These are phyloP conservation scores for Pseudomonodictys pantanalensis DNA, from an alignment of 495 filamentous ascomycete species.

Conservation along the genomic window DNA sequence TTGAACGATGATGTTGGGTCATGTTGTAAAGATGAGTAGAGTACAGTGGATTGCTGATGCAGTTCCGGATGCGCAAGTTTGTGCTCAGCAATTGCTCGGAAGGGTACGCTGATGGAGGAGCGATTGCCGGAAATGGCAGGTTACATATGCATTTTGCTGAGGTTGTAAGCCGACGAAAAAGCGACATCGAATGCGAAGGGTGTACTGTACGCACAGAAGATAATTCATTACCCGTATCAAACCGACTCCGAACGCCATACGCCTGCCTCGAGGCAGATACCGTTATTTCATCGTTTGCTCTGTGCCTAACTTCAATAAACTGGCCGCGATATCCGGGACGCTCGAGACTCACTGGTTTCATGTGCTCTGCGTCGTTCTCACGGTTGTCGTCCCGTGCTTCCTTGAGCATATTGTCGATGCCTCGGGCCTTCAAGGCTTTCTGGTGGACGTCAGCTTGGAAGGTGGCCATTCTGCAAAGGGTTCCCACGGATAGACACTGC, in stretches of 20 bases:
- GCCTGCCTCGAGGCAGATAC: too few species aligned
- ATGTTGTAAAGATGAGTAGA: not conserved
- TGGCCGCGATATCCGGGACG: not conserved
- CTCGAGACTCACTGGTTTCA: constrained; percentile 42
- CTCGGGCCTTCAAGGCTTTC: constrained; percentile 77
- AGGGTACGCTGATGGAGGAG: too few species aligned
- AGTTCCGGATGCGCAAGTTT: not conserved
- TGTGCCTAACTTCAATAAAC: not conserved
- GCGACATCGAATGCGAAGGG: too few species aligned
- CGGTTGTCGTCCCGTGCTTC: constrained; percentile 78
- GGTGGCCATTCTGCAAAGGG: not conserved
- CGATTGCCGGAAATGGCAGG: too few species aligned
- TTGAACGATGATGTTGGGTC: not conserved
- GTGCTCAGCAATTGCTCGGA: too few species aligned
- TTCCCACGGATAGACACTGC: constrained; percentile 69
- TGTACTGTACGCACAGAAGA: too few species aligned
- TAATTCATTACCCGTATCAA: too few species aligned
- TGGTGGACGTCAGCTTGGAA: constrained; percentile 38
- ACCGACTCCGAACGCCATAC: too few species aligned
- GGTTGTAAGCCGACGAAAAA: too few species aligned
- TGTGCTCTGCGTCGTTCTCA: constrained; percentile 72
- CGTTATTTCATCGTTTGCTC: not conserved
- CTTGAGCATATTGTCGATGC: constrained; percentile 81
- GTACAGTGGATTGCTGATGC: not conserved
- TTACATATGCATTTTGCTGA: too few species aligned